Conservation (phyloP, 129 eudicot genomes). For the Artemisia tridentata region DNA sequence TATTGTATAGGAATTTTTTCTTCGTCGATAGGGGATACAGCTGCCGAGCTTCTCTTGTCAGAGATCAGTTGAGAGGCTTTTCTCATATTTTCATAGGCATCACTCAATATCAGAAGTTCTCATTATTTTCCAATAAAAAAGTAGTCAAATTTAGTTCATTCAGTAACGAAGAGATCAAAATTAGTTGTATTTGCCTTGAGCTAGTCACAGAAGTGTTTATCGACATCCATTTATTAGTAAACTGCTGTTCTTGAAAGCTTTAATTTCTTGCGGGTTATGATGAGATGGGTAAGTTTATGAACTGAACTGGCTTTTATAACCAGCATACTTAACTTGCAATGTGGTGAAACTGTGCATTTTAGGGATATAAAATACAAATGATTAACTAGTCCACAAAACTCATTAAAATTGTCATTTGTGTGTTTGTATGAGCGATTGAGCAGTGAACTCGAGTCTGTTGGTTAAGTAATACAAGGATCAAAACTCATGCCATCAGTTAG, state of each 20-base stretch:
- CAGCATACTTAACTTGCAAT: too few species aligned
- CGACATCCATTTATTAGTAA: neutral
- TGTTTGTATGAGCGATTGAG: too few species aligned
- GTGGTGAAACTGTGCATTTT: too few species aligned
- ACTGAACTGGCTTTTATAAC: neutral
- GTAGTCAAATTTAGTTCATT: conserved; percentile 9
- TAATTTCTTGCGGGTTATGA: neutral
- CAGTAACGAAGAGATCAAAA: conserved; percentile 28
- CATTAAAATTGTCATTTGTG: too few species aligned
- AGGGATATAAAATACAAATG: too few species aligned
- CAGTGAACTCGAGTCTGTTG: too few species aligned
- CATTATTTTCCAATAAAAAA: conserved; percentile 13
- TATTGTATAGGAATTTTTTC: conserved; percentile 42
- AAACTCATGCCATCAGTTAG: too few species aligned
- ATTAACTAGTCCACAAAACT: too few species aligned
- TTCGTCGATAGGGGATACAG: conserved; percentile 23
- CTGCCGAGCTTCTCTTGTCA: conserved; percentile 15
- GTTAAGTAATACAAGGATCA: too few species aligned
- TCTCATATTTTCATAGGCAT: conserved; percentile 1
- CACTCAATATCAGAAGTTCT: neutral
- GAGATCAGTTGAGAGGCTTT: conserved; percentile 10
- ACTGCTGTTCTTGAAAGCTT: neutral
- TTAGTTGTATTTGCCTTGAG: conserved; percentile 21
- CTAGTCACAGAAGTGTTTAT: conserved; percentile 21
- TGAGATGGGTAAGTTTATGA: neutral